Evolutionary conservation across 2,329 filamentous ascomycete species (phyloP).

Genomic region (Helicocarpus griseus): DNA sequence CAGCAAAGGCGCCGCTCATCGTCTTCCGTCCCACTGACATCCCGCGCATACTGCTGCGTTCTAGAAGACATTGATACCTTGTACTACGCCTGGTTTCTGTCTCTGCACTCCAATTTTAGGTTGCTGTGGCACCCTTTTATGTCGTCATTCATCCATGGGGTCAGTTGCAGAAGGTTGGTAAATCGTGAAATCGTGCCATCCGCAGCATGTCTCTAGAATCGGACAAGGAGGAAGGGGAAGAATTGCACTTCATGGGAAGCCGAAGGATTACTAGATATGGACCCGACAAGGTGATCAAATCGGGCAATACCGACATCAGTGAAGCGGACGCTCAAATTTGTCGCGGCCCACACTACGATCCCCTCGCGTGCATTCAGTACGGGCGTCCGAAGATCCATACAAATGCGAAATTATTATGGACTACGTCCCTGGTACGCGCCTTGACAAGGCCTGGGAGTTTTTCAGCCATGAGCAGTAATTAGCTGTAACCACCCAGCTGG

Average conservation of each 20-base stretch:
- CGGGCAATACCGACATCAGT: neutral
- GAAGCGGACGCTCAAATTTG: neutral
- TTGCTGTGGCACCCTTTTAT: no score
- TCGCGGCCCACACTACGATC: slow-evolving; percentile 4
- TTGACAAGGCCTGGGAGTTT: neutral
- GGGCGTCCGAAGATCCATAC: neutral
- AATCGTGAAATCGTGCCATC: no score
- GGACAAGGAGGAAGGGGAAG: neutral
- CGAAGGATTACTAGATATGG: neutral
- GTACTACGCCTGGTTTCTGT: no score
- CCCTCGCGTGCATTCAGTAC: slow-evolving; percentile 1
- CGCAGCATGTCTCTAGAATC: neutral
- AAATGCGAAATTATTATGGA: neutral
- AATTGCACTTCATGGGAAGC: neutral
- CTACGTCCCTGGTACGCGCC: neutral
- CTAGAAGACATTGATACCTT: no score
- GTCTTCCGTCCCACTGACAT: no score
- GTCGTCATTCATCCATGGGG: no score
- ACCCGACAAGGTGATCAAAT: neutral
- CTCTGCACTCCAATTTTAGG: no score
- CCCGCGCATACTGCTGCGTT: no score
- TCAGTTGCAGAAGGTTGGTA: no score
- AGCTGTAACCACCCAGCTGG: neutral
- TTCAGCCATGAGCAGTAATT: neutral
- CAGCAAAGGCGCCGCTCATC: no score